Conservation (phyloP, 2,329 filamentous ascomycete species). For the Didymella sp. region DNA sequence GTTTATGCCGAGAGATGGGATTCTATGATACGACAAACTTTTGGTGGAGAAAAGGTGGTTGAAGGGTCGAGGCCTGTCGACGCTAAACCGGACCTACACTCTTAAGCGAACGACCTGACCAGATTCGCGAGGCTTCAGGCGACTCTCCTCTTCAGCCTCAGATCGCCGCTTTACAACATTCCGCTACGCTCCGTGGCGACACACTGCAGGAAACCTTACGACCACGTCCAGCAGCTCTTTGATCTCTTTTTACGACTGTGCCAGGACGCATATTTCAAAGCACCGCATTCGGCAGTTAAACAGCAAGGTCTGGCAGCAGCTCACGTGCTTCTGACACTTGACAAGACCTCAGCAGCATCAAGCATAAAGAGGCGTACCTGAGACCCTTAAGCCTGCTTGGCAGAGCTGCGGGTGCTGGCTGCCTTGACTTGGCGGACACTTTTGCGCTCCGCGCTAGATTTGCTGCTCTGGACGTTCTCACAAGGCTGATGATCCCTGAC, state of each 20-base stretch:
- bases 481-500: background rate
- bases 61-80: conserved; percentile 5
- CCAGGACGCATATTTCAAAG: background rate
- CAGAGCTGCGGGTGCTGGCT: background rate
- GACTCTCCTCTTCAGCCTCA: conserved; percentile 11
- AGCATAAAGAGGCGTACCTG: background rate
- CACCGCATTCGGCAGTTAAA: background rate
- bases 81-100: background rate
- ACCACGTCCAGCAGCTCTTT: background rate
- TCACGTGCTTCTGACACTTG: conserved; percentile 2
- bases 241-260: background rate
- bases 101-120: conserved; percentile 4
- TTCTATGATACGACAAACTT: background rate
- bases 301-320: background rate
- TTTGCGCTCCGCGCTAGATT: background rate
- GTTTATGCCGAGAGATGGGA: conserved; percentile 2
- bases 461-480: background rate
- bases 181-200: background rate
- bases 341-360: background rate
- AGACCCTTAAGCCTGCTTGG: conserved; percentile 12
- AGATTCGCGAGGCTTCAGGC: conserved; percentile 3
- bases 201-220: background rate
- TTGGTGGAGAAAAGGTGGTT: conserved; percentile 6
- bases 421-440: background rate
- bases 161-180: conserved; percentile 3